These are phyloP conservation scores for Globisporangium sylvaticum DNA, from an alignment of 352 stramenopile species.

Conservation along the genomic window DNA sequence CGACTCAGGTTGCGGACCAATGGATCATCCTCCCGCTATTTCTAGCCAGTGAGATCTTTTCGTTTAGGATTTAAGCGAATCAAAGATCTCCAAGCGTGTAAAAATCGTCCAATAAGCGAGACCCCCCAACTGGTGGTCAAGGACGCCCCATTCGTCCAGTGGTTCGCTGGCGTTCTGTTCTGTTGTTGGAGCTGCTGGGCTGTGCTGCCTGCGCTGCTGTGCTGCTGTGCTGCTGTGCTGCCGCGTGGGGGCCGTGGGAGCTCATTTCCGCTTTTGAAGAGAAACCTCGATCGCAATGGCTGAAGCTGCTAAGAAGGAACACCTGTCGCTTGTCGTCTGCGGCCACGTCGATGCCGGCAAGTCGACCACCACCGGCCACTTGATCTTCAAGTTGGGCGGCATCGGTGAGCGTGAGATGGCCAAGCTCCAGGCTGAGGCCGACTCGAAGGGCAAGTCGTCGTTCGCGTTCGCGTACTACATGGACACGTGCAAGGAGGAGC, in stretches of 20 bases:
- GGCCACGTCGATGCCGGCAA: constrained; percentile 98
- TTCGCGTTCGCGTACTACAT: constrained; percentile 99
- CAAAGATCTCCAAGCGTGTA: too few relatives aligned
- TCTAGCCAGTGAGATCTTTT: too few relatives aligned
- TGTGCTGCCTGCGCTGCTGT: too few relatives aligned
- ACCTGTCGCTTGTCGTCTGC: constrained; percentile 94
- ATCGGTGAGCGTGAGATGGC: constrained; percentile 99
- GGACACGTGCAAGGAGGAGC: constrained; percentile 98
- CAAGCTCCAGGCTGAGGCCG: constrained; percentile 98
- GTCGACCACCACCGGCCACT: constrained; percentile 98
- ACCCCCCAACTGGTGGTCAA: too few relatives aligned
- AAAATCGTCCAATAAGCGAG: too few relatives aligned
- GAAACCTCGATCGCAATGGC: constrained; percentile 23
- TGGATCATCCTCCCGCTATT: too few relatives aligned
- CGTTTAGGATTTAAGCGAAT: too few relatives aligned
- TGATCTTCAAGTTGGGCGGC: constrained; percentile 99
- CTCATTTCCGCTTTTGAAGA: constrained; percentile 12
- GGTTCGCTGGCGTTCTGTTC: too few relatives aligned
- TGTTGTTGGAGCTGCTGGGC: too few relatives aligned
- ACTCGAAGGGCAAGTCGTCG: constrained; percentile 94
- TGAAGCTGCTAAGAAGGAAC: constrained; percentile 65
- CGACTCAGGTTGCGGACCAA: too few relatives aligned
- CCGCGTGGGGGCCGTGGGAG: neutral
- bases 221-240: too few relatives aligned
- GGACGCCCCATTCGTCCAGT: too few relatives aligned